Evolutionary conservation across 345 rosid genomes (phyloP).

Genomic region (Sonneratia caseolaris): DNA sequence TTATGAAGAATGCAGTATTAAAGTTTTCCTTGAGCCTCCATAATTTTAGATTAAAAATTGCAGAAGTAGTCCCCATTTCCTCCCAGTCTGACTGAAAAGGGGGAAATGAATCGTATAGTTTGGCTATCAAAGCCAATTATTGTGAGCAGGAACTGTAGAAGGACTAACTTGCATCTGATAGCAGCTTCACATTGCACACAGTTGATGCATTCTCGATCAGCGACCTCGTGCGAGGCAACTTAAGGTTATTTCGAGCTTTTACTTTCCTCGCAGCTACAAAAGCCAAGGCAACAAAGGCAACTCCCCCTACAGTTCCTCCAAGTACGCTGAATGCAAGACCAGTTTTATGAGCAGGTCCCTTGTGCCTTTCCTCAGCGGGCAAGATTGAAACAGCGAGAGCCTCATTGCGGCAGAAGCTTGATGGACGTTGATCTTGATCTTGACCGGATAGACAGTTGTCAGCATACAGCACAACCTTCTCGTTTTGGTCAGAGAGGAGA

Average conservation of each 20-base stretch:
- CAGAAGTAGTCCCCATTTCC: not conserved
- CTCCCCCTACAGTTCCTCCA: conserved; percentile 35
- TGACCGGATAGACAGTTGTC: conserved; percentile 36
- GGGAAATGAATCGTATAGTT: too few relatives aligned
- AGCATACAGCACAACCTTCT: conserved; percentile 20
- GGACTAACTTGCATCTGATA: conserved; percentile 58
- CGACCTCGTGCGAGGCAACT: conserved; percentile 18
- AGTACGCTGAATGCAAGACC: conserved; percentile 31
- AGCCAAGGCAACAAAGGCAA: conserved; percentile 21
- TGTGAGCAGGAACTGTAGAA: not conserved
- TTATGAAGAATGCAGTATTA: not conserved
- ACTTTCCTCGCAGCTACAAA: conserved; percentile 21
- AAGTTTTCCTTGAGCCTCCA: not conserved
- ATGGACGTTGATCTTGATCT: conserved; percentile 37
- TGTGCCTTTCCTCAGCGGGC: conserved; percentile 23
- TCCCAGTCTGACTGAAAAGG: too few relatives aligned
- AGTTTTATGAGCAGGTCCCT: conserved; percentile 11
- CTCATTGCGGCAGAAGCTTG: conserved; percentile 36
- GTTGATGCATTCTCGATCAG: conserved; percentile 24
- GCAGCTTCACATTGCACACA: conserved; percentile 34
- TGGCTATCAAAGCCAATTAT: not conserved
- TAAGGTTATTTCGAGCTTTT: conserved; percentile 1
- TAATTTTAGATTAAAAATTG: not conserved
- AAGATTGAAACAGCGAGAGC: conserved; percentile 46
- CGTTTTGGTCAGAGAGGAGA: conserved; percentile 14